These are phyloP conservation scores for Huntiella moniliformis DNA, from an alignment of 2,329 filamentous ascomycete species.

Conservation along the genomic window DNA sequence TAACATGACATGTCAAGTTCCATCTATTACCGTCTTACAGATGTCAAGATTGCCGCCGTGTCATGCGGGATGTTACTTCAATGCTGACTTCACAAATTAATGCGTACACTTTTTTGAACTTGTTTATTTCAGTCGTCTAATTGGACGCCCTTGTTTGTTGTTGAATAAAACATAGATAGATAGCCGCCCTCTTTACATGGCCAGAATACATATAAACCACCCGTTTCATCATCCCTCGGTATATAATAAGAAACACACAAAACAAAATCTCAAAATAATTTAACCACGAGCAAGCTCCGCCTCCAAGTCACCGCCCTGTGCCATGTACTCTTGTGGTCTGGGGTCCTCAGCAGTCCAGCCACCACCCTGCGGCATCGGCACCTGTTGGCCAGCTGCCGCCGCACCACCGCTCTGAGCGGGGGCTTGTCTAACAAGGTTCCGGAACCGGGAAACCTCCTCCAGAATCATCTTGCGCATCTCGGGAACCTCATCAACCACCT, in stretches of 20 bases:
- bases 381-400: constrained; percentile 18
- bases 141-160: too few species aligned
- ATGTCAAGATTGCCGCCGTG: neutral
- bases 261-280: neutral
- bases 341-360: constrained; percentile 44
- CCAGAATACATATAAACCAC: too few species aligned
- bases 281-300: constrained; percentile 30
- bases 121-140: too few species aligned
- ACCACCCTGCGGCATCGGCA: constrained; percentile 32
- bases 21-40: neutral
- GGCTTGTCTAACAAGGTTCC: constrained; percentile 38
- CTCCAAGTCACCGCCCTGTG: constrained; percentile 32
- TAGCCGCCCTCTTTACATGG: too few species aligned
- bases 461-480: constrained; percentile 97
- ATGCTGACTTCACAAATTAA: too few species aligned
- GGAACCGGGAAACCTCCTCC: constrained; percentile 81
- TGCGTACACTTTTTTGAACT: too few species aligned
- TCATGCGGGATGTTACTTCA: too few species aligned
- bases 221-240: too few species aligned
- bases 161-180: too few species aligned
- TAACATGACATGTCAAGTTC: neutral
- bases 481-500: constrained; percentile 83
- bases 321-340: constrained; percentile 37
- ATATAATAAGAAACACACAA: too few species aligned
- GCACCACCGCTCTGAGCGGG: constrained; percentile 21